phyloP scores from a whole-genome alignment of 2,329 filamentous ascomycete genomes.

The Aspergillus caelatus region DNA sequence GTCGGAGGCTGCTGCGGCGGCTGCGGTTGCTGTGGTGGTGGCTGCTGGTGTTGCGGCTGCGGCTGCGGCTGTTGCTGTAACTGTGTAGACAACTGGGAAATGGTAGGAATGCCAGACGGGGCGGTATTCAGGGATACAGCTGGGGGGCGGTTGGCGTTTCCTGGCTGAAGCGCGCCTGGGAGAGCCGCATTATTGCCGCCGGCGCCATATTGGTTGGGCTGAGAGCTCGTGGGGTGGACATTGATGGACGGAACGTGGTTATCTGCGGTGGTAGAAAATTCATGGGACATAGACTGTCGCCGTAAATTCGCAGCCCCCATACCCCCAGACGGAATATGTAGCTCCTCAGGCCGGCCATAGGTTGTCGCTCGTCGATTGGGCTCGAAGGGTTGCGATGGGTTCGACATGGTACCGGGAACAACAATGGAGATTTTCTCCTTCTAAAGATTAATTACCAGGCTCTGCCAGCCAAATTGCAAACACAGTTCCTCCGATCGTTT shows the following conservation, averaged over 20 bases:
- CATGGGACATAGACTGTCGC: constrained; percentile 47
- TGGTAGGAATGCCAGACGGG: constrained; percentile 59
- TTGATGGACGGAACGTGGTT: constrained; percentile 59
- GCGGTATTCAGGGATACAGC: constrained; percentile 60
- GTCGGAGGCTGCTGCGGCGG: constrained; percentile 33
- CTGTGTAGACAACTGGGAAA: constrained; percentile 52
- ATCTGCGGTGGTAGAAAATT: constrained; percentile 55
- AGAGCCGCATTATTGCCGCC: constrained; percentile 47
- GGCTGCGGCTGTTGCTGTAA: constrained; percentile 10
- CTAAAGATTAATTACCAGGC: not conserved
- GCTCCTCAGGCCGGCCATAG: constrained; percentile 57
- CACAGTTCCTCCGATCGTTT: not conserved
- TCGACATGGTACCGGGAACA: constrained; percentile 40
- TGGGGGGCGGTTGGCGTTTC: constrained; percentile 54
- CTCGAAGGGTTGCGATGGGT: constrained; percentile 53
- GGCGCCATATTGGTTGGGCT: constrained; percentile 50
- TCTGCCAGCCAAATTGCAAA: not conserved
- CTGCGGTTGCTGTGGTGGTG: constrained; percentile 11
- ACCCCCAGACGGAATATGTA: constrained; percentile 53
- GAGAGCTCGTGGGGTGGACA: constrained; percentile 60
- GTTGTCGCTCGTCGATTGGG: constrained; percentile 50
- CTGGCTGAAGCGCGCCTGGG: constrained; percentile 64
- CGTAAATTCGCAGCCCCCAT: constrained; percentile 35
- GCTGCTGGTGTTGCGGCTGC: constrained; percentile 10
- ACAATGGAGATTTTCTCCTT: not conserved